phyloP scores from a whole-genome alignment of 805 yeast species.

The Phaffomyces opuntiae region DNA sequence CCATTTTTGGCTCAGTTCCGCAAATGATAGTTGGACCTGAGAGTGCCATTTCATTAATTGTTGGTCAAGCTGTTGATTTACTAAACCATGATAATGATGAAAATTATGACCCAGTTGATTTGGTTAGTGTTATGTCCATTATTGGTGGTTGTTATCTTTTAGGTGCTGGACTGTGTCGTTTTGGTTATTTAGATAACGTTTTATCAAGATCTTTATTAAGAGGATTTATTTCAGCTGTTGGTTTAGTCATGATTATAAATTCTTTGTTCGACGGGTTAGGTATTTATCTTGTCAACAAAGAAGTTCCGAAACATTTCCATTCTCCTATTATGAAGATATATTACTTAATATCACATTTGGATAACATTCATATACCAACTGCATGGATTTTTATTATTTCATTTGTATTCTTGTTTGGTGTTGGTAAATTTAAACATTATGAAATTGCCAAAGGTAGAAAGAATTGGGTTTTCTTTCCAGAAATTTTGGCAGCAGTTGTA shows the following conservation, averaged over 20 bases:
- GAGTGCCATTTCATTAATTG: constrained; percentile 76
- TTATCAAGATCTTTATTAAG: constrained; percentile 68
- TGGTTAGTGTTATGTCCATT: constrained; percentile 63
- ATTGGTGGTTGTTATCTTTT: constrained; percentile 68
- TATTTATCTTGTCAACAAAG: constrained; percentile 38
- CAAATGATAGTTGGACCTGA: constrained; percentile 90
- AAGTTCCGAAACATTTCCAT: constrained; percentile 47
- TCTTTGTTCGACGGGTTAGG: constrained; percentile 72
- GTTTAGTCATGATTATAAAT: constrained; percentile 73
- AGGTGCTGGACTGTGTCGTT: constrained; percentile 70
- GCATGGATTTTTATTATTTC: constrained; percentile 50
- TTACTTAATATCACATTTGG: constrained; percentile 46
- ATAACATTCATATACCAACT: constrained; percentile 50
- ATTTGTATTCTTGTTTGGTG: constrained; percentile 36
- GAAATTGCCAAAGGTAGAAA: constrained; percentile 24
- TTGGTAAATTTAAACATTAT: constrained; percentile 37
- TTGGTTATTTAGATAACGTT: constrained; percentile 80
- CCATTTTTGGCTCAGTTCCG: constrained; percentile 79
- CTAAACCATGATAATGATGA: constrained; percentile 37
- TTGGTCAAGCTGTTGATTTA: constrained; percentile 71
- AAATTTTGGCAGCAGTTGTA: constrained; percentile 66
- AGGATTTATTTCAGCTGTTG: constrained; percentile 84
- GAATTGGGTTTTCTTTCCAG: constrained; percentile 67
- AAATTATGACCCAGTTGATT: constrained; percentile 39
- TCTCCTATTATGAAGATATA: constrained; percentile 65